phyloP scores from a whole-genome alignment of 2,329 filamentous ascomycete species.

The Cladophialophora psammophila region DNA sequence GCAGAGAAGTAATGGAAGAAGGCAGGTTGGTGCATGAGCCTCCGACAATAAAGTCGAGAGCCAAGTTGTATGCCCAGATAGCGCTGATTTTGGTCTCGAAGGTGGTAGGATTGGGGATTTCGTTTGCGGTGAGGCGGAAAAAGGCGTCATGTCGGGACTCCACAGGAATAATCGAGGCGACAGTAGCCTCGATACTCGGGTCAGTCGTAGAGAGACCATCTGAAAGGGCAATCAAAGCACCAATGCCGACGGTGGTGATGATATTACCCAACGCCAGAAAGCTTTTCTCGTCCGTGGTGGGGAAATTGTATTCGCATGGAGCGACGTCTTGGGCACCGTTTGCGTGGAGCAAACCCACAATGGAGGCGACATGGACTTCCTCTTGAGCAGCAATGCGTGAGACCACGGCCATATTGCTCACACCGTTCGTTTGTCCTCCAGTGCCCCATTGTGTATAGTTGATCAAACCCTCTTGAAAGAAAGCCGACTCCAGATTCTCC shows the following conservation, averaged over 20 bases:
- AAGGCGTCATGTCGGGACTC: slow-evolving; percentile 44
- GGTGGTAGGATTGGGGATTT: slow-evolving; percentile 43
- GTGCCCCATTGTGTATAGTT: slow-evolving; percentile 42
- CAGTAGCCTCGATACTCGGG: slow-evolving; percentile 38
- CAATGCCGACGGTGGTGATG: slow-evolving; percentile 44
- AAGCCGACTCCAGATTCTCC: slow-evolving; percentile 43
- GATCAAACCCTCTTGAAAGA: slow-evolving; percentile 43
- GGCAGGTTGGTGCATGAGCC: slow-evolving; percentile 39
- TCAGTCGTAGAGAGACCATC: slow-evolving; percentile 40
- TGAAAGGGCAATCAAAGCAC: slow-evolving; percentile 42
- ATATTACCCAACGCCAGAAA: slow-evolving; percentile 45
- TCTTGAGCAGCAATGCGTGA: slow-evolving; percentile 43
- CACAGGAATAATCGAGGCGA: slow-evolving; percentile 42
- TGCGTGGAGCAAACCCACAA: slow-evolving; percentile 40
- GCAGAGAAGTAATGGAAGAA: slow-evolving; percentile 21
- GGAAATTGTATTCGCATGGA: slow-evolving; percentile 43
- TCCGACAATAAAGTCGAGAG: slow-evolving; percentile 41
- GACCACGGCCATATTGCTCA: slow-evolving; percentile 43
- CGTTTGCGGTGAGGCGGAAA: slow-evolving; percentile 41
- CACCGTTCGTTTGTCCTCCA: slow-evolving; percentile 42
- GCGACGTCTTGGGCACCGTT: slow-evolving; percentile 40
- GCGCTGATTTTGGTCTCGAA: slow-evolving; percentile 43
- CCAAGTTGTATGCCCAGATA: slow-evolving; percentile 44
- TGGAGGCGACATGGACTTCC: slow-evolving; percentile 39
- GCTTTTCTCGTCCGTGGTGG: slow-evolving; percentile 38